These are phyloP conservation scores for Mycena maculata DNA, from an alignment of 768 basidiomycete genomes.

Conservation along the genomic window DNA sequence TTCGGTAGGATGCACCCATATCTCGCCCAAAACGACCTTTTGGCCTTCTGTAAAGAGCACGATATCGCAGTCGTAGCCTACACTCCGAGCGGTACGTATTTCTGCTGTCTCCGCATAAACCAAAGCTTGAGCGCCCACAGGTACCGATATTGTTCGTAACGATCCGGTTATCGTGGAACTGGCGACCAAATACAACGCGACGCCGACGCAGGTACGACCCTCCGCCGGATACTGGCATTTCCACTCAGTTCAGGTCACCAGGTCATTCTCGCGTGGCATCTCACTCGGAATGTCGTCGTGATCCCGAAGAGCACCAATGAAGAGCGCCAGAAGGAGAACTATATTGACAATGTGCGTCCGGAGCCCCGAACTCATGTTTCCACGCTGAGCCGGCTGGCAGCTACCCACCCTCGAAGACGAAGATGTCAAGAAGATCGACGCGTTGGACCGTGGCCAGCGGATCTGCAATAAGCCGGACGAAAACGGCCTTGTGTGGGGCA, in stretches of 20 bases:
- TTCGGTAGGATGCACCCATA: constrained; percentile 45
- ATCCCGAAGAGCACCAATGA: constrained; percentile 41
- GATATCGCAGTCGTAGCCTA: constrained; percentile 49
- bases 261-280: constrained; percentile 46
- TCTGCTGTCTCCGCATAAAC: neutral
- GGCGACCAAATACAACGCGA: constrained; percentile 44
- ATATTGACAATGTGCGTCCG: constrained; percentile 17
- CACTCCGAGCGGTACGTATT: constrained; percentile 41
- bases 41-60: constrained; percentile 42
- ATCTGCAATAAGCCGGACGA: constrained; percentile 53
- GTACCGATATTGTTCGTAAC: constrained; percentile 40
- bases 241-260: constrained; percentile 9
- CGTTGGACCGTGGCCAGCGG: constrained; percentile 55
- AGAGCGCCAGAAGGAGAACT: constrained; percentile 29
- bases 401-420: constrained; percentile 51
- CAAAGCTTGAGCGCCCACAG: constrained; percentile 5
- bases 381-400: constrained; percentile 39
- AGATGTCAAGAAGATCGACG: constrained; percentile 58
- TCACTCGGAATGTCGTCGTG: constrained; percentile 43
- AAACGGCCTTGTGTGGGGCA: constrained; percentile 51
- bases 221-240: neutral
- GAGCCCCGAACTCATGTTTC: neutral
- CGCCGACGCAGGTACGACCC: constrained; percentile 34
- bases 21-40: constrained; percentile 45
- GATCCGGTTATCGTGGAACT: constrained; percentile 43